A percentile compares a stretch with the other conserved stretches of the same genome.
phyloP scores from a whole-genome alignment of 352 stramenopile species.

The Phytophthora europaea region DNA sequence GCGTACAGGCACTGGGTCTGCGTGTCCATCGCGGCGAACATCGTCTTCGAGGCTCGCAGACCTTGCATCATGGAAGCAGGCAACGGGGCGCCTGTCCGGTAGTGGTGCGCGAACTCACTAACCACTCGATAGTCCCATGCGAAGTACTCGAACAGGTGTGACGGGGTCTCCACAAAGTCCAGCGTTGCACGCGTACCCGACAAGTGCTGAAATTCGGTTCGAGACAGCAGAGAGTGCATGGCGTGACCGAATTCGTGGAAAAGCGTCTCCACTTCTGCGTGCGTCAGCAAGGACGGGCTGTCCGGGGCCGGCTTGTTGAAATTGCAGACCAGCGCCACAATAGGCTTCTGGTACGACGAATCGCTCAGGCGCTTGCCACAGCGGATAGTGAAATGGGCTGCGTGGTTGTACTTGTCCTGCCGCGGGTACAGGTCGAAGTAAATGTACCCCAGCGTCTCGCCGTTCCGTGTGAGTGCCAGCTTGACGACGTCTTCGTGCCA shows the following conservation, averaged over 20 bases:
- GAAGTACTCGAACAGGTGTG: constrained; percentile 99
- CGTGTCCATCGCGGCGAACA: constrained; percentile 93
- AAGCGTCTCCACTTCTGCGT: constrained; percentile 97
- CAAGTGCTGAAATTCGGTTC: constrained; percentile 98
- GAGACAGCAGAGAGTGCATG: constrained; percentile 96
- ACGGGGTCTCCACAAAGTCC: constrained; percentile 97
- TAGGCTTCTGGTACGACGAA: constrained; percentile 93
- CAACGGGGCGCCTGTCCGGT: constrained; percentile 84
- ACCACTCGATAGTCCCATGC: constrained; percentile 93
- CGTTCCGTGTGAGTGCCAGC: constrained; percentile 83
- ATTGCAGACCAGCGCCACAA: constrained; percentile 95
- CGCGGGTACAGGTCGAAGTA: constrained; percentile 97
- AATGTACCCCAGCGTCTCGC: constrained; percentile 88
- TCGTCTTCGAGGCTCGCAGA: constrained; percentile 82
- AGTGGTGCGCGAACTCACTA: constrained; percentile 84
- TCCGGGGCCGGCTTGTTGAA: constrained; percentile 84
- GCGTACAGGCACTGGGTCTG: constrained; percentile 89
- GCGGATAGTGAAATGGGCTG: constrained; percentile 97
- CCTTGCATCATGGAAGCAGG: constrained; percentile 80
- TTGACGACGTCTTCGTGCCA: constrained; percentile 94
- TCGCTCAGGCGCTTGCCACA: constrained; percentile 85
- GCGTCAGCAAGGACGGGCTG: constrained; percentile 80
- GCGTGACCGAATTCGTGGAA: constrained; percentile 99
- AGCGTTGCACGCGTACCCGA: constrained; percentile 94
- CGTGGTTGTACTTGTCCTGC: constrained; percentile 86